A percentile compares a stretch with the other conserved stretches of the same genome.
Evolutionary conservation across 352 stramenopile species (phyloP).

Genomic region (Pythium brassicae): DNA sequence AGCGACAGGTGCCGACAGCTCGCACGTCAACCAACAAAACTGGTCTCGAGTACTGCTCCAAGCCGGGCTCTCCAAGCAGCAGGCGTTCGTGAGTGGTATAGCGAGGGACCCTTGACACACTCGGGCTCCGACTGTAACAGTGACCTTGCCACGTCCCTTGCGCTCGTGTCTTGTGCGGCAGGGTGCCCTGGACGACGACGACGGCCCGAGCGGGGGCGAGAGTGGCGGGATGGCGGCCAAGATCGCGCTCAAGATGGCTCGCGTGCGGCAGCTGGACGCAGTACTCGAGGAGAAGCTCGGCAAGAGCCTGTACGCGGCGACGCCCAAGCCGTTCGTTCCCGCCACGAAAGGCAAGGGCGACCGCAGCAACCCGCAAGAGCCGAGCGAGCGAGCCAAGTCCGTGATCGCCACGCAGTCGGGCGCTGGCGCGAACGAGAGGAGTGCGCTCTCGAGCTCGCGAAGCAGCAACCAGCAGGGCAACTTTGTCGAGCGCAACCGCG

Average conservation of each 20-base stretch:
- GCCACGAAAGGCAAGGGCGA: slow-evolving; percentile 8
- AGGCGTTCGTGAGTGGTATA: slow-evolving; percentile 59
- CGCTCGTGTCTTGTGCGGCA: slow-evolving; percentile 11
- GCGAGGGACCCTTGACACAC: too few relatives aligned
- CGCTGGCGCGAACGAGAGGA: background rate
- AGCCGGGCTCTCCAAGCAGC: slow-evolving; percentile 55
- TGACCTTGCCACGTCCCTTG: background rate
- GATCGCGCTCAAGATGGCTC: slow-evolving; percentile 70
- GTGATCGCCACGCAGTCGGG: background rate
- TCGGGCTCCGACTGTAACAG: background rate
- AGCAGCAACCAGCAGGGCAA: slow-evolving; percentile 11
- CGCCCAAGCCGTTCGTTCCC: background rate
- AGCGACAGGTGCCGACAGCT: slow-evolving; percentile 2
- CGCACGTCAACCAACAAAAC: slow-evolving; percentile 18
- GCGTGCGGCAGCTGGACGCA: slow-evolving; percentile 51
- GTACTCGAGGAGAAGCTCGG: slow-evolving; percentile 62
- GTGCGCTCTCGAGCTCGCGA: background rate
- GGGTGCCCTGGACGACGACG: slow-evolving; percentile 40
- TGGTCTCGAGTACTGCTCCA: slow-evolving; percentile 66
- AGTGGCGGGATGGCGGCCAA: slow-evolving; percentile 32
- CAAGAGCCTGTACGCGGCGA: slow-evolving; percentile 41
- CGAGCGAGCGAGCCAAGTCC: too few relatives aligned
- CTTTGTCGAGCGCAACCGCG: slow-evolving; percentile 54
- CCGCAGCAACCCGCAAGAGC: background rate
- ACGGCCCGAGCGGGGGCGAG: slow-evolving; percentile 22